phyloP scores from a whole-genome alignment of 441 rosid species.

The Pelargonium australe region DNA sequence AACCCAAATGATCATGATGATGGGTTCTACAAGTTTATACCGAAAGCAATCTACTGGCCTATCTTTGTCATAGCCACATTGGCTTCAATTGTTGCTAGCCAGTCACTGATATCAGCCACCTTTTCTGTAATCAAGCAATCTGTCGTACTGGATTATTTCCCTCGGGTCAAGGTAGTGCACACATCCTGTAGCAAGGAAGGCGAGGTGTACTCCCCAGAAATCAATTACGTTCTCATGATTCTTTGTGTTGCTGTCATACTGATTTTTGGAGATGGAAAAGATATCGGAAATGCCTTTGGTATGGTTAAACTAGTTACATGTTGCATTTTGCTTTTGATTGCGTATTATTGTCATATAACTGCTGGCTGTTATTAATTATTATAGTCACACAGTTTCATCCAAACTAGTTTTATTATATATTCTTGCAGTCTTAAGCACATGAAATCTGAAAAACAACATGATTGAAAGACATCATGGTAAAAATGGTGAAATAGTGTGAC shows the following conservation, averaged over 20 bases:
- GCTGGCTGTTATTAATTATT: too few species aligned
- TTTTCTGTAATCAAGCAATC: conserved; percentile 71
- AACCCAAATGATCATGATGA: conserved; percentile 47
- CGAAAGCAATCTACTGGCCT: conserved; percentile 50
- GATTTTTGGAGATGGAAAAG: conserved; percentile 62
- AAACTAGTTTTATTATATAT: too few species aligned
- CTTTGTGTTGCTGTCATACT: conserved; percentile 61
- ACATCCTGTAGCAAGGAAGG: conserved; percentile 57
- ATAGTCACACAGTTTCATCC: too few species aligned
- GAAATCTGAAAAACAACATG: too few species aligned
- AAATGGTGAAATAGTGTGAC: too few species aligned
- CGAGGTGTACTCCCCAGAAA: conserved; percentile 68
- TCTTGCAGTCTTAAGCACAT: too few species aligned
- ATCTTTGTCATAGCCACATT: conserved; percentile 47
- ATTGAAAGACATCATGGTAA: too few species aligned
- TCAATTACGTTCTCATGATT: conserved; percentile 60
- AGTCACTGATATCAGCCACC: conserved; percentile 64
- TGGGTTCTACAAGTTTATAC: conserved; percentile 68
- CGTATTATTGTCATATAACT: background rate
- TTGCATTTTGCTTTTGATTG: conserved; percentile 8
- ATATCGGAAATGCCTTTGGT: conserved; percentile 69
- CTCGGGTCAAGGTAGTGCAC: conserved; percentile 61
- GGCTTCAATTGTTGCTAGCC: conserved; percentile 64
- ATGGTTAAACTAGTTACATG: conserved; percentile 14
- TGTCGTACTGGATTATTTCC: conserved; percentile 63